Conservation (phyloP, 2,329 filamentous ascomycete genomes). For the Byssoonygena ceratinophila region DNA sequence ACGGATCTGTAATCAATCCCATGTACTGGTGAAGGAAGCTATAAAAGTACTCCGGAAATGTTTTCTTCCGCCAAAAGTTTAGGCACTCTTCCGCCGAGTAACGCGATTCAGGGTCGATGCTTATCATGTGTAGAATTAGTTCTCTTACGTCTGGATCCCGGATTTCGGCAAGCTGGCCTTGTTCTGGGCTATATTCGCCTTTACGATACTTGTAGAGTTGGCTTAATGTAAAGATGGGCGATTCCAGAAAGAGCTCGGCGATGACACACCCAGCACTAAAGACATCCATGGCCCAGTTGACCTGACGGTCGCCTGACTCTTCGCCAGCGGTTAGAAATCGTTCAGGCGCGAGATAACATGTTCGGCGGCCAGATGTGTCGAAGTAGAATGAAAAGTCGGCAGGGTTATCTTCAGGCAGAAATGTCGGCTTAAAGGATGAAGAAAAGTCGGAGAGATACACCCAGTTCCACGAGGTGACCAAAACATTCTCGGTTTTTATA, state of each 20-base stretch:
- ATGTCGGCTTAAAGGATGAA: slow-evolving; percentile 85
- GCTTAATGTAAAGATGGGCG: slow-evolving; percentile 93
- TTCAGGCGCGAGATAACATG: slow-evolving; percentile 91
- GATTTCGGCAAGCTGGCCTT: slow-evolving; percentile 72
- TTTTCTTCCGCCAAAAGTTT: slow-evolving; percentile 80
- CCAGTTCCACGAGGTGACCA: slow-evolving; percentile 99
- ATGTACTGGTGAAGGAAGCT: slow-evolving; percentile 96
- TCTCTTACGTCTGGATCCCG: slow-evolving; percentile 77
- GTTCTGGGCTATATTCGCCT: slow-evolving; percentile 80
- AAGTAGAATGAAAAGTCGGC: slow-evolving; percentile 98
- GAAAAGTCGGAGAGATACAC: slow-evolving; percentile 96
- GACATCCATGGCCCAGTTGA: slow-evolving; percentile 95
- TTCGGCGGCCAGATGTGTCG: slow-evolving; percentile 79
- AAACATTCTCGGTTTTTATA: slow-evolving; percentile 94
- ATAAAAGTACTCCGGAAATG: slow-evolving; percentile 95
- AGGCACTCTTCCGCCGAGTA: slow-evolving; percentile 92
- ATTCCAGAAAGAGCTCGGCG: slow-evolving; percentile 87
- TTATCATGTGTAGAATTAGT: slow-evolving; percentile 91
- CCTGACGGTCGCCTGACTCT: slow-evolving; percentile 50
- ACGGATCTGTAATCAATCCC: slow-evolving; percentile 85
- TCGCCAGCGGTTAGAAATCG: slow-evolving; percentile 67
- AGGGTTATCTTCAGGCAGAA: slow-evolving; percentile 90
- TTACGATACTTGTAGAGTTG: slow-evolving; percentile 91
- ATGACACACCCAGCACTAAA: slow-evolving; percentile 97
- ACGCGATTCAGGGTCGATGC: slow-evolving; percentile 79